Evolutionary conservation across 306 rosid genomes (phyloP).

Genomic region (Cucurbita moschata): DNA sequence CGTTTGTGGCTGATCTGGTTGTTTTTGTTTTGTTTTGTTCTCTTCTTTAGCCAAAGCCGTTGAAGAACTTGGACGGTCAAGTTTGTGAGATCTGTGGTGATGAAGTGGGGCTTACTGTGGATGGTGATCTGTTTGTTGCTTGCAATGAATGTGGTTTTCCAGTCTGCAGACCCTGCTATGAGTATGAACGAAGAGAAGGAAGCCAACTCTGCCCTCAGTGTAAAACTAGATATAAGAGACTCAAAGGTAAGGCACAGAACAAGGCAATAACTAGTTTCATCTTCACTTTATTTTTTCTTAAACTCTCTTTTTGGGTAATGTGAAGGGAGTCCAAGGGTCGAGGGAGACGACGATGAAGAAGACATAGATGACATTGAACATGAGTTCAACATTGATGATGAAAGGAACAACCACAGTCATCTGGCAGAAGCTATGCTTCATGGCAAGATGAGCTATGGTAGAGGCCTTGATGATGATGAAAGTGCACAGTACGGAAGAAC

Average conservation of each 20-base stretch:
- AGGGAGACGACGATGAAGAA: slow-evolving; percentile 92
- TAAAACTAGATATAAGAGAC: slow-evolving; percentile 85
- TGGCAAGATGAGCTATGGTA: slow-evolving; percentile 59
- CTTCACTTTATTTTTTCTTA: not conserved
- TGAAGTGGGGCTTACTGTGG: slow-evolving; percentile 76
- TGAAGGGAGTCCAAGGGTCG: slow-evolving; percentile 88
- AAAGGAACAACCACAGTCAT: slow-evolving; percentile 37
- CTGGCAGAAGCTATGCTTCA: slow-evolving; percentile 75
- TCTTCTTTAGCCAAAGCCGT: slow-evolving; percentile 62
- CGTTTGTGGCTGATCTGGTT: not conserved
- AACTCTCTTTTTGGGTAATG: not conserved
- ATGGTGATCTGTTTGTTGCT: slow-evolving; percentile 87
- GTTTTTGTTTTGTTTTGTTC: not conserved
- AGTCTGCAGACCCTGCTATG: slow-evolving; percentile 85
- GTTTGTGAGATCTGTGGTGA: slow-evolving; percentile 96
- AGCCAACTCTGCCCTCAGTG: slow-evolving; percentile 88
- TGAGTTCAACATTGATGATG: slow-evolving; percentile 61
- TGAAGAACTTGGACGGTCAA: slow-evolving; percentile 93
- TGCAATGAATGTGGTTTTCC: slow-evolving; percentile 98
- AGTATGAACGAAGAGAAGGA: slow-evolving; percentile 88
- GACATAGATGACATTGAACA: slow-evolving; percentile 88
- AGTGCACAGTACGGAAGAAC: slow-evolving; percentile 28
- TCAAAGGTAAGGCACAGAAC: slow-evolving; percentile 38
- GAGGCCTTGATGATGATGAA: slow-evolving; percentile 47
- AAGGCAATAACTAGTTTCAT: not conserved